These are phyloP conservation scores for Coemansia sp. DNA, from an alignment of 192 early-diverging fungal species.

Conservation along the genomic window DNA sequence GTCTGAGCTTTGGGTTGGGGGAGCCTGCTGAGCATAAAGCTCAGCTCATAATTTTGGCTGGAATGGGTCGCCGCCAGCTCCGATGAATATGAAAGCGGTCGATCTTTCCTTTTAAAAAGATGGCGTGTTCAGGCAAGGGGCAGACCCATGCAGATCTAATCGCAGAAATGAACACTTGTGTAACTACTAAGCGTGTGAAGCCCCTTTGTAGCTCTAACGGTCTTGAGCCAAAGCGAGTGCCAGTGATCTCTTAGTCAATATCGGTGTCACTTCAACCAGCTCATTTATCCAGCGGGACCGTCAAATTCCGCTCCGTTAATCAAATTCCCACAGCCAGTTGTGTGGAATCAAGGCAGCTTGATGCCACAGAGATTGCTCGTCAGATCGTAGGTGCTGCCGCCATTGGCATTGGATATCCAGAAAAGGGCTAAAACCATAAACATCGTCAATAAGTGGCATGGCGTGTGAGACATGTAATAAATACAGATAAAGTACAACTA, in stretches of 20 bases:
- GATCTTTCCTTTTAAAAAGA: background rate
- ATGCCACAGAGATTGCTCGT: background rate
- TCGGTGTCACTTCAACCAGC: too few species aligned
- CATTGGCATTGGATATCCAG: too few species aligned
- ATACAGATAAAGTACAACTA: background rate
- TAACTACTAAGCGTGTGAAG: too few species aligned
- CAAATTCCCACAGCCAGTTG: too few species aligned
- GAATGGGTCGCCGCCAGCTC: background rate
- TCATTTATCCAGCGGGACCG: too few species aligned
- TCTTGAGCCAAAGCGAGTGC: too few species aligned
- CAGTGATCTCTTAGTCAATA: too few species aligned
- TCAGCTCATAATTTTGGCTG: background rate
- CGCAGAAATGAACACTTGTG: background rate
- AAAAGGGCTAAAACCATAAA: background rate
- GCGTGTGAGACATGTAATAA: background rate
- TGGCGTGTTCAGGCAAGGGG: constrained; percentile 9
- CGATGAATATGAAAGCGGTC: background rate
- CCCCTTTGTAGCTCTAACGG: background rate
- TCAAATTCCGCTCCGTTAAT: too few species aligned
- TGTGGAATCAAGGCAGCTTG: too few species aligned
- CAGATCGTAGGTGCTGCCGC: too few species aligned
- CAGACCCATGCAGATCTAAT: background rate
- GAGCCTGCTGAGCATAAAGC: background rate
- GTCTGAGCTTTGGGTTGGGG: background rate
- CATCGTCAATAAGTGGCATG: background rate